These are phyloP conservation scores for Falciphora oryzae DNA, from an alignment of 2,329 filamentous ascomycete genomes.

Conservation along the genomic window DNA sequence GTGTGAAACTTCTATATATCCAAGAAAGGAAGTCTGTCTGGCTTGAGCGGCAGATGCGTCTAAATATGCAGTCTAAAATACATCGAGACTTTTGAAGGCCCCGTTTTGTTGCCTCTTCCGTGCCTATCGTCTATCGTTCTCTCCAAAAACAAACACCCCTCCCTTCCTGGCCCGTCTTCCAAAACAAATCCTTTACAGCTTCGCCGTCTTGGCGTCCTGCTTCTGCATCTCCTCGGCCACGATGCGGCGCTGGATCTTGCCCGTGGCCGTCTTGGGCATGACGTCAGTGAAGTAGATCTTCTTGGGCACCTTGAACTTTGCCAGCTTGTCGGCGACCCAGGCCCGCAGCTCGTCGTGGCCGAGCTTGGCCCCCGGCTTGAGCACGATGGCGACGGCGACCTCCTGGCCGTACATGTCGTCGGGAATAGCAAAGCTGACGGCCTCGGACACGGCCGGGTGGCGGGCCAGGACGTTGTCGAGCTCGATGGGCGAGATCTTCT, in stretches of 20 bases:
- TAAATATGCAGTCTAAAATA: too few species aligned
- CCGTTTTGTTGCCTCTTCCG: too few species aligned
- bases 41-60: too few species aligned
- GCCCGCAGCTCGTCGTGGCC: constrained; percentile 55
- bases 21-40: too few species aligned
- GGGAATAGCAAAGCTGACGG: constrained; percentile 76
- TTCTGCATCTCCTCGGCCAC: constrained; percentile 83
- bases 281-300: constrained; percentile 77
- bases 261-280: constrained; percentile 90
- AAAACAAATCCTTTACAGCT: constrained; percentile 36
- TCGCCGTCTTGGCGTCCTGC: constrained; percentile 49
- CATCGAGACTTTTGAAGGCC: too few species aligned
- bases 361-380: constrained; percentile 57
- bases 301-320: constrained; percentile 82
- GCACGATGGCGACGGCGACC: constrained; percentile 68
- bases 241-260: constrained; percentile 79
- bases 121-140: too few species aligned
- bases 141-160: too few species aligned
- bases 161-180: background rate
- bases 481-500: constrained; percentile 86
- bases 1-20: too few species aligned
- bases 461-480: constrained; percentile 76
- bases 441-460: constrained; percentile 67
- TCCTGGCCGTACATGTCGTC: constrained; percentile 83
- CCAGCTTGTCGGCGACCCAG: constrained; percentile 65